A percentile compares a stretch with the other conserved stretches of the same genome.
Conservation (phyloP, 371 early-diverging fungal genomes). For the Dichotomocladium elegans region DNA sequence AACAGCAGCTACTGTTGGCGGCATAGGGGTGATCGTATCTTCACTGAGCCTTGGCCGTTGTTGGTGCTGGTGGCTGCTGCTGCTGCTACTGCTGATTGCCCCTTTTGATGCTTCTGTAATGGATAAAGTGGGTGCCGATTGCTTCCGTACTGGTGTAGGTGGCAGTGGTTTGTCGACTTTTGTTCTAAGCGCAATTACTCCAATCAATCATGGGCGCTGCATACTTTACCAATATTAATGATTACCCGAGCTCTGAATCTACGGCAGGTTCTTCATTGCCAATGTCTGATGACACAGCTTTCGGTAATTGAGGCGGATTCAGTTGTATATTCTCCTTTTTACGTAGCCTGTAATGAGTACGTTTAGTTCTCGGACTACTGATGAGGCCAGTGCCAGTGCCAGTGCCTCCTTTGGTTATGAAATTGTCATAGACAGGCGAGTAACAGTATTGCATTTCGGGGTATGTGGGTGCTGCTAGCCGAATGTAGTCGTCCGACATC, state of each 20-base stretch:
- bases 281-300: constrained; percentile 3
- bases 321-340: constrained; percentile 17
- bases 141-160: constrained; percentile 15
- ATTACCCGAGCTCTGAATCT: constrained; percentile 5
- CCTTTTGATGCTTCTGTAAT: constrained; percentile 23
- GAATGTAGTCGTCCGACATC: constrained; percentile 74
- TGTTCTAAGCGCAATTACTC: not conserved
- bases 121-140: constrained; percentile 21
- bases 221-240: not conserved
- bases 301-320: constrained; percentile 25
- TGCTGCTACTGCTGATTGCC: no score
- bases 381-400: constrained; percentile 6
- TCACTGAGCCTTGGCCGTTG: constrained; percentile 9
- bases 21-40: not conserved
- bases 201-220: no score
- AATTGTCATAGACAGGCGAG: constrained; percentile 52
- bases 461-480: constrained; percentile 65
- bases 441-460: constrained; percentile 71
- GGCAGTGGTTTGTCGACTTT: constrained; percentile 11
- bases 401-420: constrained; percentile 11
- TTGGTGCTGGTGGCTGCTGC: no score
- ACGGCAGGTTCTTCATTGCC: constrained; percentile 4
- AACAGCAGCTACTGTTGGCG: not conserved
- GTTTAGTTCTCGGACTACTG: constrained; percentile 22
- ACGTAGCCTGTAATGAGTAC: constrained; percentile 16